These are phyloP conservation scores for Podila clonocystis DNA, from an alignment of 192 early-diverging fungal genomes.

Conservation along the genomic window DNA sequence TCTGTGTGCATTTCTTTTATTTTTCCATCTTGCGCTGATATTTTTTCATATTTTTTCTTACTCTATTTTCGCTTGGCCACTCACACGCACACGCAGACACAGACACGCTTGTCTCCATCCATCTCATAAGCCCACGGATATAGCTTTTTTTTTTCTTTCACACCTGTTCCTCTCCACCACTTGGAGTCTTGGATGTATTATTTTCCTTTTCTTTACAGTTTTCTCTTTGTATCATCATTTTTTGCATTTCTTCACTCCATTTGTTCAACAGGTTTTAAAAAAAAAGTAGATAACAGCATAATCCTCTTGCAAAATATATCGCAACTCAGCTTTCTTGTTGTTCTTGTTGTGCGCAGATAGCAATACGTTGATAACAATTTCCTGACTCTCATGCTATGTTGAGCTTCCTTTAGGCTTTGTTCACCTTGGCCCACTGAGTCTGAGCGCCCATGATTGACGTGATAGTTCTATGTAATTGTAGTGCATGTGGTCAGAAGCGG, in stretches of 20 bases:
- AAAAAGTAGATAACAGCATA: too few relatives aligned
- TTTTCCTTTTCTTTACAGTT: too few relatives aligned
- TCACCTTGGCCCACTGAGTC: constrained; percentile 63
- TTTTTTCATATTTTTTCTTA: background rate
- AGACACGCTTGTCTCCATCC: background rate
- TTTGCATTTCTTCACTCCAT: too few relatives aligned
- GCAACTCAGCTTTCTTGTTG: too few relatives aligned
- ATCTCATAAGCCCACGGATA: too few relatives aligned
- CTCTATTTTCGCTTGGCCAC: background rate
- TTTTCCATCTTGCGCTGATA: background rate
- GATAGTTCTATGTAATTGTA: constrained; percentile 27
- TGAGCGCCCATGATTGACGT: constrained; percentile 75
- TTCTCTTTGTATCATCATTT: too few relatives aligned
- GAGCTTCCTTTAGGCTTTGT: constrained; percentile 14
- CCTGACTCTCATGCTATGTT: too few relatives aligned
- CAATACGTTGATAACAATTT: background rate
- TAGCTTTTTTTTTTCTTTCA: too few relatives aligned
- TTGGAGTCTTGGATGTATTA: too few relatives aligned
- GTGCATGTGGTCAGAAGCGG: background rate
- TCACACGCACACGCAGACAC: background rate
- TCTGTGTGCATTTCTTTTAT: background rate
- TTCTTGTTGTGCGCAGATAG: background rate
- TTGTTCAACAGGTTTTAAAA: too few relatives aligned
- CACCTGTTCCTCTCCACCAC: too few relatives aligned
- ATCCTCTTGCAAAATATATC: too few relatives aligned